Evolutionary conservation across 371 early-diverging fungal species (phyloP), one percentile per base, ranked within the genome.

Genomic region (Batrachochytrium dendrobatidis): DNA sequence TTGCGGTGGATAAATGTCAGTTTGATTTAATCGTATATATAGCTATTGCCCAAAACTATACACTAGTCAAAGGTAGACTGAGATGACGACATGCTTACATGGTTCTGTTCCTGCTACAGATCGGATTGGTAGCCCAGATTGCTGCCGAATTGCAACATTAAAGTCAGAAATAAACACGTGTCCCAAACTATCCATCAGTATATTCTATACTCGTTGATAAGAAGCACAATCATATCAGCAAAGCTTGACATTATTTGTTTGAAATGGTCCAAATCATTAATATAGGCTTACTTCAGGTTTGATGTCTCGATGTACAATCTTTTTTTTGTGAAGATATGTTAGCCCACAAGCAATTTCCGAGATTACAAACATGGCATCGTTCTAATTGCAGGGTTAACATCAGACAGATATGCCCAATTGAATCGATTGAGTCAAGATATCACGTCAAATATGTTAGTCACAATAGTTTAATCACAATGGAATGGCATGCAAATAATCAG

Each of bases 151-250:
- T 8, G 91, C 91, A 22, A 64, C 68, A 52, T 76, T 73, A 64
- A 95, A 95, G 69, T 95, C 95, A 0, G 92, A 89, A 52, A 95
- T 63, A 57, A 90, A 90, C 0, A 85, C 87, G 61, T 93, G 92
- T 28, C 94, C 95, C 32, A 79, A 72, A 61, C 82, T 85, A 58
- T 92, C 92, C 56, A 97, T 67, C 24, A 98, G 68, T 31, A 67
- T 60, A 39, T 71, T 71, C 60, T 71, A 22, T n/a, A 39, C 12
- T 39, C 15, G n/a, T 12, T 39, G 39, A n/a, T 39, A n/a, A n/a
- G 12, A 39, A 39, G 39, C n/a, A n/a, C 48, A 18, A 4, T 28
- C 48, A 46, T 6, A 28, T 28, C 4, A 28, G n/a, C 48, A 5
- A 46, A n/a, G n/a, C n/a, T n/a, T n/a, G n/a, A n/a, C n/a, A n/a